These are phyloP conservation scores for Boehmeria nivea DNA, from an alignment of 306 rosid genomes.

Conservation along the genomic window DNA sequence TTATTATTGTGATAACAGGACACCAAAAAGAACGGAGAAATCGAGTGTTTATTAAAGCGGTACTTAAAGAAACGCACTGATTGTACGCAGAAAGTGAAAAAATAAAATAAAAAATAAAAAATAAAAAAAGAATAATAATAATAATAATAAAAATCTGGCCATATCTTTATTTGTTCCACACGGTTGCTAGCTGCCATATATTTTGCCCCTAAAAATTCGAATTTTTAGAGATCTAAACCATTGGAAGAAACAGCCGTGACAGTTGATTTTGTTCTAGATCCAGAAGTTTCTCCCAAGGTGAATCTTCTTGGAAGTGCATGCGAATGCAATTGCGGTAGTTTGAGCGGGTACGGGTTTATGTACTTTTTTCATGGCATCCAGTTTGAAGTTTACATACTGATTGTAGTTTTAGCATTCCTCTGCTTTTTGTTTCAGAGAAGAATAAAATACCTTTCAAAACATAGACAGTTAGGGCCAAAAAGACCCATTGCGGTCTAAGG, in stretches of 20 bases:
- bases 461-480: conserved; percentile 38
- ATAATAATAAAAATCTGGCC: too few species aligned
- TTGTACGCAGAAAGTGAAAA: too few species aligned
- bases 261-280: conserved; percentile 82
- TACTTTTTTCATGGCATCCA: conserved; percentile 43
- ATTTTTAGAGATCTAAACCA: too few species aligned
- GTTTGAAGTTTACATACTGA: conserved; percentile 46
- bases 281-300: conserved; percentile 37
- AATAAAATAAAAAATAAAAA: too few species aligned
- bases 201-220: too few species aligned
- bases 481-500: conserved; percentile 38
- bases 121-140: too few species aligned
- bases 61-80: too few species aligned
- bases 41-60: too few species aligned
- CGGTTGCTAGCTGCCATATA: too few species aligned
- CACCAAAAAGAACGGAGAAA: too few species aligned
- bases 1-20: too few species aligned
- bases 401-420: conserved; percentile 48
- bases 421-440: conserved; percentile 54
- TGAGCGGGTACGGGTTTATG: conserved; percentile 29
- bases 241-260: conserved; percentile 58
- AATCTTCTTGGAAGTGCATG: conserved; percentile 32
- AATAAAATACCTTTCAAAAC: conserved; percentile 36
- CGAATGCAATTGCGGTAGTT: conserved; percentile 47
- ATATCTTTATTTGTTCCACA: too few species aligned